Evolutionary conservation across 345 rosid genomes (phyloP), one percentile per base, ranked within the genome.

Genomic region (Acer negundo): DNA sequence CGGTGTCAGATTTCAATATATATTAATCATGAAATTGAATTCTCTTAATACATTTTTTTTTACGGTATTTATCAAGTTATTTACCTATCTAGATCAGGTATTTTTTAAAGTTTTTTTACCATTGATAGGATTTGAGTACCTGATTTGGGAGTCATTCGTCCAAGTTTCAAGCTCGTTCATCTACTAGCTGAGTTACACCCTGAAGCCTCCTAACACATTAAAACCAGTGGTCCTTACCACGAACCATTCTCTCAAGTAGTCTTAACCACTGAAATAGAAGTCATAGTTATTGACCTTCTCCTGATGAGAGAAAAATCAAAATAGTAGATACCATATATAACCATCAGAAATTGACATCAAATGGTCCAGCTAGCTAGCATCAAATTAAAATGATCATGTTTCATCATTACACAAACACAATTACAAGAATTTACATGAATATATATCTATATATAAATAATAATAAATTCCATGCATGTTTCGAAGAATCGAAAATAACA

Each of bases 331-430:
- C 75, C 8, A n/a, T 55, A 55, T 11, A 2, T 49, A 19, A 10
- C 28, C 26, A 16, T 31, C n/a, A 10, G 64, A 56, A 56, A 56
- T 56, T 56, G 75, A 56, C 75, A 72, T 20, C 47, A 35, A 71
- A 2, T 61, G 40, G 10, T 38, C 75, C 67, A 56, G 28, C 23
- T 35, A 35, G 38, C 38, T 35, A 35, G n/a, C 23, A 73, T 61
- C 8, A 59, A 20, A 35, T 35, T 35, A 35, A 53, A 53, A 53
- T 53, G 58, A 53, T 53, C n/a, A 53, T 11, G 58, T 6, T 12
- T 38, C 62, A 26, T 28, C 38, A 61, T 61, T 19, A 22, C 40
- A 51, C 17, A 49, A 51, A 51, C 24, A 12, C 44, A 23, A 16
- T 31, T 17, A 55, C 64, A 74, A 20, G 51, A 6, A 42, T 56